Percentiles rank a stretch among this genome's conserved stretches.
Conservation (phyloP, 345 rosid species). For the Salix exigua region DNA sequence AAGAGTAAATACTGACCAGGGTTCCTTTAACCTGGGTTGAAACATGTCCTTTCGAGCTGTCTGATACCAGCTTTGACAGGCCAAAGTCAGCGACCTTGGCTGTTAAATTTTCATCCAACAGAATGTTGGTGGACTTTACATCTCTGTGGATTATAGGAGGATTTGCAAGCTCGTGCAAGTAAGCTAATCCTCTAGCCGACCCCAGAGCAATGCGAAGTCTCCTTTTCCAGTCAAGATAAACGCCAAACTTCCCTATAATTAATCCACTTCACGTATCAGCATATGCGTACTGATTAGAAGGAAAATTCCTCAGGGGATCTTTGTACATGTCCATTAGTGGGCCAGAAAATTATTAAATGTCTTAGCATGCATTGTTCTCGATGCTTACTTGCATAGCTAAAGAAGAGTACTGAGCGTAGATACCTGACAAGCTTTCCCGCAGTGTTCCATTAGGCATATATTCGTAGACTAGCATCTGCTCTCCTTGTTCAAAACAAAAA, state of each 20-base stretch:
- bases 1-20: slow-evolving; percentile 40
- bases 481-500: slow-evolving; percentile 85
- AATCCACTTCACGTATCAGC: not conserved
- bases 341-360: not conserved
- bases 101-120: slow-evolving; percentile 72
- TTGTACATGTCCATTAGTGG: no score
- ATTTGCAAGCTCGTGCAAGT: slow-evolving; percentile 91
- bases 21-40: slow-evolving; percentile 99
- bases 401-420: not conserved
- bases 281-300: not conserved
- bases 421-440: slow-evolving; percentile 76
- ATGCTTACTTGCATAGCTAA: not conserved
- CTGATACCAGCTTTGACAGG: slow-evolving; percentile 83
- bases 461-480: slow-evolving; percentile 87
- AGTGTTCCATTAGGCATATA: slow-evolving; percentile 83
- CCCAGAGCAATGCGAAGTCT: slow-evolving; percentile 84
- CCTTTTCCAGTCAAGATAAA: slow-evolving; percentile 80
- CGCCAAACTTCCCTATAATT: slow-evolving; percentile 57
- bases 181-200: slow-evolving; percentile 89
- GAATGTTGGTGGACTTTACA: slow-evolving; percentile 79
- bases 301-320: no score
- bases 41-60: slow-evolving; percentile 89
- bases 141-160: slow-evolving; percentile 98
- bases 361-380: not conserved
- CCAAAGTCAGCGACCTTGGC: slow-evolving; percentile 98